These are phyloP conservation scores for Fusarium sp. DNA, from an alignment of 2,329 filamentous ascomycete genomes.

Conservation along the genomic window DNA sequence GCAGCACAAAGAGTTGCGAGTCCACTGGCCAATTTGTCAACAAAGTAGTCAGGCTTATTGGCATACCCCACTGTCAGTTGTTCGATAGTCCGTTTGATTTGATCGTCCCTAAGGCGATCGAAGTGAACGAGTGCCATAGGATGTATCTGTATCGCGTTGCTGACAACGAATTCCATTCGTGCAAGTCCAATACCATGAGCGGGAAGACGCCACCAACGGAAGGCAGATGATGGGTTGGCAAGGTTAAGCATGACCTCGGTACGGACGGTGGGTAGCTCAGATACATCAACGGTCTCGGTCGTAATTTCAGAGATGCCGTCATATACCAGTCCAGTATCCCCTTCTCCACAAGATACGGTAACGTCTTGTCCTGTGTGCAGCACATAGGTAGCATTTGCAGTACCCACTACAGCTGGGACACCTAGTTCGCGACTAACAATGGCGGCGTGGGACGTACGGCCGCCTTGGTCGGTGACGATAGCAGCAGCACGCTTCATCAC, in stretches of 20 bases:
- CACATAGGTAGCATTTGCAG: constrained; percentile 52
- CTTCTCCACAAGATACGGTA: constrained; percentile 55
- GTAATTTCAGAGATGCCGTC: constrained; percentile 52
- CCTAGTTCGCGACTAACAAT: constrained; percentile 57
- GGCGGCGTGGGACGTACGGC: constrained; percentile 56
- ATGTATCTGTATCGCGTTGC: constrained; percentile 53
- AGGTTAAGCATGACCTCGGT: constrained; percentile 56
- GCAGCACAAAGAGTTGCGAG: constrained; percentile 54
- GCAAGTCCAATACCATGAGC: constrained; percentile 55
- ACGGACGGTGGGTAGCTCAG: constrained; percentile 37
- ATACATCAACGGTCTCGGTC: constrained; percentile 49
- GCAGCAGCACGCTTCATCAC: constrained; percentile 55
- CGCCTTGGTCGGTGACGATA: constrained; percentile 55
- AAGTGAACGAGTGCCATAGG: constrained; percentile 54
- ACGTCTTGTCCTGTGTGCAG: constrained; percentile 54
- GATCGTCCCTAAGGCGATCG: constrained; percentile 48
- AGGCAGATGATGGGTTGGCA: constrained; percentile 54
- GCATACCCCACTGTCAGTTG: constrained; percentile 50
- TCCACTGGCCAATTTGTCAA: constrained; percentile 53
- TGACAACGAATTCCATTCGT: constrained; percentile 57
- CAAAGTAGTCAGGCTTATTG: constrained; percentile 54
- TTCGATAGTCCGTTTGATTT: constrained; percentile 46
- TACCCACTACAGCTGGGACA: constrained; percentile 55
- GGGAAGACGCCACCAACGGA: constrained; percentile 56
- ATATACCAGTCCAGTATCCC: constrained; percentile 54